Conservation (phyloP, 805 yeast genomes). For the Saccharomycopsis amapae region DNA sequence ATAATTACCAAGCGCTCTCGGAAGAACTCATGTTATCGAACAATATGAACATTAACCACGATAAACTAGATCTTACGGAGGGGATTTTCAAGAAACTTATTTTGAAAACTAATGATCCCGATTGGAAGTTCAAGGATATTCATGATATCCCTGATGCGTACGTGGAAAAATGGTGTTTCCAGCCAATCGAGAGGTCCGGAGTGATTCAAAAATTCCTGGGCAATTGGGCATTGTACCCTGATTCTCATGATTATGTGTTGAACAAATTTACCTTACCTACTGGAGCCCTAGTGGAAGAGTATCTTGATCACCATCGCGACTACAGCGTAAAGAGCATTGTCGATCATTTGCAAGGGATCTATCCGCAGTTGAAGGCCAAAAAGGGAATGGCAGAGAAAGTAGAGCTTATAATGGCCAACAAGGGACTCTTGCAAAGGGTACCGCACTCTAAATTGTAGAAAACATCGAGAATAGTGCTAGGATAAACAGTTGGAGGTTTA, state of each 20-base stretch:
- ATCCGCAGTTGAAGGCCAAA: constrained; percentile 10
- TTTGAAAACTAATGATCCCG: constrained; percentile 49
- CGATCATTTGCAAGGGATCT: background rate
- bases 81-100: constrained; percentile 62
- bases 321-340: constrained; percentile 1
- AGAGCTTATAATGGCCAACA: constrained; percentile 1
- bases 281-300: background rate
- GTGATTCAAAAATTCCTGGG: constrained; percentile 8
- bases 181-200: constrained; percentile 11
- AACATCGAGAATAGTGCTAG: no score
- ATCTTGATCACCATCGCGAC: background rate
- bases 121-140: constrained; percentile 41
- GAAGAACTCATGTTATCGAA: constrained; percentile 73
- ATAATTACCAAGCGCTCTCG: constrained; percentile 58
- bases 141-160: constrained; percentile 25
- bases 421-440: no score
- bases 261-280: constrained; percentile 15
- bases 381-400: constrained; percentile 14
- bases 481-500: no score
- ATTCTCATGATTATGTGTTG: constrained; percentile 11
- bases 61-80: constrained; percentile 51
- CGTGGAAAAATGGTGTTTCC: constrained; percentile 7
- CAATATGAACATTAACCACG: constrained; percentile 54
- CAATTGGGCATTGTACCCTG: constrained; percentile 15
- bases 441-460: no score